Evolutionary conservation across 208 protist species (phyloP).

Genomic region (Trypanosoma theileri): DNA sequence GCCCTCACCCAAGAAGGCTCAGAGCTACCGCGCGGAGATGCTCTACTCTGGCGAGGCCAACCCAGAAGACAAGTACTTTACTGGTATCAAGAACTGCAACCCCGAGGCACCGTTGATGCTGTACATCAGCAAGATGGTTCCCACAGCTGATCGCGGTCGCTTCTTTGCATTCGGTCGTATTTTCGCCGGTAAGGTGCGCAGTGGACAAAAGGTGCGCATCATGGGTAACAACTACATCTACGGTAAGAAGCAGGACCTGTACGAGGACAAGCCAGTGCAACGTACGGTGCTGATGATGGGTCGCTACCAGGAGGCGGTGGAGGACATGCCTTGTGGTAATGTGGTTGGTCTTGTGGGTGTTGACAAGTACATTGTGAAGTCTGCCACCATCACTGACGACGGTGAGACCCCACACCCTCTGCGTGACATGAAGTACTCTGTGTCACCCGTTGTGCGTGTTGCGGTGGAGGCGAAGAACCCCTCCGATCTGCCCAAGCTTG

Average conservation of each 20-base stretch:
- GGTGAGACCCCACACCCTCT: constrained; percentile 58
- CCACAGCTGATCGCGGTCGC: constrained; percentile 95
- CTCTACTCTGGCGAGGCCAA: constrained; percentile 96
- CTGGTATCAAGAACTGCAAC: constrained; percentile 92
- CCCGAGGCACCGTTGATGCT: constrained; percentile 96
- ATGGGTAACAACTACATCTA: constrained; percentile 98
- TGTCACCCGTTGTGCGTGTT: constrained; percentile 98
- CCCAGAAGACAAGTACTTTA: constrained; percentile 93
- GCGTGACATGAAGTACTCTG: constrained; percentile 99
- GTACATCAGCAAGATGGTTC: constrained; percentile 99
- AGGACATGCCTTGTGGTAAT: constrained; percentile 98
- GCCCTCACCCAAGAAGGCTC: constrained; percentile 97
- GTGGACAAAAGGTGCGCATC: constrained; percentile 98
- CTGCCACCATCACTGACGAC: constrained; percentile 96
- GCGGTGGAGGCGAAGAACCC: constrained; percentile 98
- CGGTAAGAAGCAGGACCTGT: constrained; percentile 98
- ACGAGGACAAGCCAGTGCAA: constrained; percentile 71
- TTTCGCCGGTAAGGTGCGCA: constrained; percentile 94
- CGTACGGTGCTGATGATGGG: constrained; percentile 88
- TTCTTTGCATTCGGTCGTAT: constrained; percentile 80
- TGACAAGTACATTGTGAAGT: constrained; percentile 99
- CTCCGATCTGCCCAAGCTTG: constrained; percentile 96
- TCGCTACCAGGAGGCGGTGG: constrained; percentile 94
- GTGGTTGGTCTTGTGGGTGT: constrained; percentile 98
- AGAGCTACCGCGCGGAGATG: constrained; percentile 95